Evolutionary conservation across 371 early-diverging fungal species (phyloP), one percentile per base, ranked within the genome.

Genomic region (Zopfochytrium polystomum): DNA sequence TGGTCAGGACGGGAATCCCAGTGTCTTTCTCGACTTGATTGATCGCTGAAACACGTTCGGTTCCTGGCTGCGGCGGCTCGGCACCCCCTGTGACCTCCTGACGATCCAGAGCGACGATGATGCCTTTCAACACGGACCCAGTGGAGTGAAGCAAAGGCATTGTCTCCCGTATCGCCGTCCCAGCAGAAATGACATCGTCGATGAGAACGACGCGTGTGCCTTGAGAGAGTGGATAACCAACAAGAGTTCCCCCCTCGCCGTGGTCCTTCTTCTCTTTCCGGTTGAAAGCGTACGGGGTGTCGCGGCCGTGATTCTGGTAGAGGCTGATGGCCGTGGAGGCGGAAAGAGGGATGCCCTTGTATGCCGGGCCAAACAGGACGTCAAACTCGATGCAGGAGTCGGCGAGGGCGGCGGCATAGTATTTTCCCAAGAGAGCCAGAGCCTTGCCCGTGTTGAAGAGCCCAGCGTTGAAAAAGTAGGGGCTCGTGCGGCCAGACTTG

Each of bases 211-310:
- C 82, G 9, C 71, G 45, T n/a, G n/a, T n/a, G 53, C 81, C 77
- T 29, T 89, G 90, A 4, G 70, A 67, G 65, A 95, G 76, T 34
- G 87, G 75, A 0, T 92, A 79, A 18, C 98, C 98, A 2, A 98
- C 95, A 62, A 96, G 91, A 52, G 71, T 81, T 22, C 96, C 96
- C 42, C 96, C 98, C 72, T 98, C 98, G 43, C 96, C 96, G 66
- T 98, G 98, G 72, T 96, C 95, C 80, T 98, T 98, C 81, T 85
- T 87, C 72, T 98, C 98, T 77, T 98, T 98, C 62, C 98, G 87
- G 83, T 98, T 96, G 80, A 94, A 96, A 44, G 87, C 75, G 71
- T 87, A 96, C 15, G 94, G 92, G 4, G 85, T 87, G 48, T 90
- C 84, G 47, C 77, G 72, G 0, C 65, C 54, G 66, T 82, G 78